A percentile compares a stretch with the other conserved stretches of the same genome.
These are phyloP conservation scores for Populus deltoides DNA, from an alignment of 345 rosid species.

Conservation along the genomic window DNA sequence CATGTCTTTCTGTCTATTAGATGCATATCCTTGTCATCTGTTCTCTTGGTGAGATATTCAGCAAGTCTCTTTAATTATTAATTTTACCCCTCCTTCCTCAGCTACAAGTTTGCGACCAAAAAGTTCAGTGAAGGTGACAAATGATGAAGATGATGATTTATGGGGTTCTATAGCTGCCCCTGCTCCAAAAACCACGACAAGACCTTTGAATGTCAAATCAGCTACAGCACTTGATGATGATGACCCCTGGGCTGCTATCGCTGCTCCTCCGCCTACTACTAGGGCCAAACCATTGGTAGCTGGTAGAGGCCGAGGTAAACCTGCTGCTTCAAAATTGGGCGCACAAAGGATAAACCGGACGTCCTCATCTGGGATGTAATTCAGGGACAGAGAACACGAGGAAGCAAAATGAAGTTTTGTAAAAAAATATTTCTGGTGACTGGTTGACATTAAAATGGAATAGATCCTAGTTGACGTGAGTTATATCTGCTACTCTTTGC, in stretches of 20 bases:
- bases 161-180: slow-evolving; percentile 98
- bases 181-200: slow-evolving; percentile 61
- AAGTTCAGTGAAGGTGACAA: slow-evolving; percentile 39
- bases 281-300: slow-evolving; percentile 69
- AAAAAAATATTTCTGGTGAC: slow-evolving; percentile 28
- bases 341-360: slow-evolving; percentile 93
- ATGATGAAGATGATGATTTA: slow-evolving; percentile 76
- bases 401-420: slow-evolving; percentile 35
- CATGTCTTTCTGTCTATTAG: background rate
- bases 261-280: slow-evolving; percentile 90
- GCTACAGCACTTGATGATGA: slow-evolving; percentile 53
- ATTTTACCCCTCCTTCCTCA: slow-evolving; percentile 19
- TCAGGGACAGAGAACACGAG: slow-evolving; percentile 4
- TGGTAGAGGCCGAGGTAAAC: slow-evolving; percentile 75
- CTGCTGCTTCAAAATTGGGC: slow-evolving; percentile 65
- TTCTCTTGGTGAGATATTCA: background rate
- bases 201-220: slow-evolving; percentile 60
- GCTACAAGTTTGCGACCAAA: slow-evolving; percentile 63
- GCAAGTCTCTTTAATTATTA: background rate
- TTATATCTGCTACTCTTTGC: slow-evolving; percentile 13
- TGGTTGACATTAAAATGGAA: slow-evolving; percentile 9
- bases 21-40: background rate
- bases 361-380: slow-evolving; percentile 60
- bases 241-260: slow-evolving; percentile 95
- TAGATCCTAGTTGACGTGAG: slow-evolving; percentile 13